A percentile compares a stretch with the other conserved stretches of the same genome.
phyloP scores from a whole-genome alignment of 495 filamentous ascomycete genomes.

The Penicillium verhagenii region DNA sequence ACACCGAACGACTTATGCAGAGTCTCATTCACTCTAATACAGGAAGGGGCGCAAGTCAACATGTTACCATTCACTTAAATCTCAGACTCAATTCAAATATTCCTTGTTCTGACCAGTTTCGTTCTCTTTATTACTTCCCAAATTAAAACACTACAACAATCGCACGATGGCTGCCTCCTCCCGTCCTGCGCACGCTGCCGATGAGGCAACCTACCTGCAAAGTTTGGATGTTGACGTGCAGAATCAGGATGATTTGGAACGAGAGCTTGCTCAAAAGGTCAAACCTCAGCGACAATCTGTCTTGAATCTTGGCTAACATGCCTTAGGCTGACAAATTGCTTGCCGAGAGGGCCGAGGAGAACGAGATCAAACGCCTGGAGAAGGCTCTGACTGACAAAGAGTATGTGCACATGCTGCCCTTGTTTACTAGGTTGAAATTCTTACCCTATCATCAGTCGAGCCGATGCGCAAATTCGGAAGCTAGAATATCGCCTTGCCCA shows the following conservation, averaged over 20 bases:
- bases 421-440: not conserved
- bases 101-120: not conserved
- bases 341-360: constrained; percentile 79
- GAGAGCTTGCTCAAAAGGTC: constrained; percentile 63
- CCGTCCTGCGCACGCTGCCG: not conserved
- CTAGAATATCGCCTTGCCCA: constrained; percentile 51
- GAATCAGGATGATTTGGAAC: constrained; percentile 81
- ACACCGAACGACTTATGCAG: not conserved
- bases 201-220: constrained; percentile 61
- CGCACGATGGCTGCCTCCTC: not conserved
- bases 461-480: constrained; percentile 47
- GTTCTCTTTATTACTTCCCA: not conserved
- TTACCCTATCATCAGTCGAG: constrained; percentile 31
- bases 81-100: not conserved
- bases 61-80: not conserved
- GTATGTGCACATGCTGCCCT: constrained; percentile 23
- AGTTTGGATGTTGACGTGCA: constrained; percentile 71
- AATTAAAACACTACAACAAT: not conserved
- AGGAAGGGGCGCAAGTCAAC: not conserved
- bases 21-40: not conserved
- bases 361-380: constrained; percentile 81
- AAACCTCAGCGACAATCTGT: not conserved
- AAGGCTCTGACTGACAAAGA: constrained; percentile 65
- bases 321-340: constrained; percentile 71
- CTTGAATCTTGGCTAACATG: not conserved